A percentile compares a stretch with the other conserved stretches of the same genome.
These are phyloP conservation scores for Entomortierella lignicola DNA, from an alignment of 192 early-diverging fungal species.

Conservation along the genomic window DNA sequence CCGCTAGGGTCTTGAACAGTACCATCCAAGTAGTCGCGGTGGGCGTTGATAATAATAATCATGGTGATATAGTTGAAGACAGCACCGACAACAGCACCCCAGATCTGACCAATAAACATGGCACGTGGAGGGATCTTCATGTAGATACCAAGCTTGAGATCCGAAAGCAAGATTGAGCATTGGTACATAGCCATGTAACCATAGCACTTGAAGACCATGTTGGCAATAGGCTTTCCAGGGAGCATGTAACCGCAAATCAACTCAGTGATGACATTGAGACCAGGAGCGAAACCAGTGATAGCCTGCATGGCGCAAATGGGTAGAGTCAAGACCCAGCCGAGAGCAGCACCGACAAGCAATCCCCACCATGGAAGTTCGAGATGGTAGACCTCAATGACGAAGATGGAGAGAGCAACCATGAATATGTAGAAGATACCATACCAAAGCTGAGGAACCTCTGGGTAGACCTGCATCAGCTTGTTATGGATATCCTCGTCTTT, in stretches of 20 bases:
- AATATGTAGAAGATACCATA: constrained; percentile 56
- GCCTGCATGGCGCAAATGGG: constrained; percentile 71
- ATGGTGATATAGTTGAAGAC: constrained; percentile 64
- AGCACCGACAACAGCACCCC: constrained; percentile 68
- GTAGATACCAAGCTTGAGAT: constrained; percentile 76
- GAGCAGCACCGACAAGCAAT: constrained; percentile 58
- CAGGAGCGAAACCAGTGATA: constrained; percentile 61
- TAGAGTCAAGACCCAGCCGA: constrained; percentile 56
- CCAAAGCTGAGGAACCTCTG: constrained; percentile 69
- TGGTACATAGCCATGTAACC: constrained; percentile 75
- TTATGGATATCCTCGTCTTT: constrained; percentile 67
- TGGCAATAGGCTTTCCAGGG: constrained; percentile 65
- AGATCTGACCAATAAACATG: constrained; percentile 73
- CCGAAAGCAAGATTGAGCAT: constrained; percentile 74
- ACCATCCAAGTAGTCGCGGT: too few species aligned
- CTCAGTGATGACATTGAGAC: constrained; percentile 72
- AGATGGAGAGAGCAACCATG: constrained; percentile 48
- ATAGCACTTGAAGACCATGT: constrained; percentile 71
- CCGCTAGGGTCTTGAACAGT: too few species aligned
- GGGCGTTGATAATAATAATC: constrained; percentile 55
- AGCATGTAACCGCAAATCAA: constrained; percentile 65
- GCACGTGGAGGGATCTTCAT: constrained; percentile 41
- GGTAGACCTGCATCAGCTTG: constrained; percentile 74
- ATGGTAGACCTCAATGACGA: constrained; percentile 43
- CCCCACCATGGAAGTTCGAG: constrained; percentile 65